Base-by-base conservation (phyloP, 139 green algal genomes). In the Chlamydomonas sp. region DNA sequence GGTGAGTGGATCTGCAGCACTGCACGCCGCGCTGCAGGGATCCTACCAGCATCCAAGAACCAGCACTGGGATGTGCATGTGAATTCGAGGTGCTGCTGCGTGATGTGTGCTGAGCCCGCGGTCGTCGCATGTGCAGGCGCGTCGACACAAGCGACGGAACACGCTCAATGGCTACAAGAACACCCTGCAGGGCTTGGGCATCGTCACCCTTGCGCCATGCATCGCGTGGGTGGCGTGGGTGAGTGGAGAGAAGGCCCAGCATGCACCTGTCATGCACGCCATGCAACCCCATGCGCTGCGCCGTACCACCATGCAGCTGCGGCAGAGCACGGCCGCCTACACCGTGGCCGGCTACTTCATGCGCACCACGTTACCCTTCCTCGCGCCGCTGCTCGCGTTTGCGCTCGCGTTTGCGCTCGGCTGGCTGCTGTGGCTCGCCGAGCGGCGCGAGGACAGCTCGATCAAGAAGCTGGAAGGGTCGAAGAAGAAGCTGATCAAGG, bases 401-500 rank as follows among this genome's bases (percentile, higher is more conserved):
- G 13, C 13, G 10, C 10, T 13, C 10, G 13, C 10, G 10, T 50
- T n/a, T 13, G 39, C 13, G 10, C 39, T 50, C 10, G 10, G 8
- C 39, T 50, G 13, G 39, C 10, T 50, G 10, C 13, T 50, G 10
- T 13, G 8, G 8, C 13, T 50, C 10, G 39, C 13, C 8, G 39
- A 50, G 8, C 8, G 13, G 39, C 39, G 13, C 39, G 39, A 50
- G 39, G 39, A 8, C 10, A 13, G 10, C 39, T 13, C 8, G 39
- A 50, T n/a, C 39, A 50, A 50, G 39, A 50, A n/a, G 39, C 39
- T 50, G 39, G 10, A 8, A 13, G 39, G 13, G 10, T 50, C 10
- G 10, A 50, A 50, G 39, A 50, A 50, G 39, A 50, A 50, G 39
- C 39, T 50, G 39, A 13, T 50, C 39, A 50, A 50, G 39, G 39